These are phyloP conservation scores for Arbutus unedo DNA, from an alignment of 148 eudicot genomes.

Conservation along the genomic window DNA sequence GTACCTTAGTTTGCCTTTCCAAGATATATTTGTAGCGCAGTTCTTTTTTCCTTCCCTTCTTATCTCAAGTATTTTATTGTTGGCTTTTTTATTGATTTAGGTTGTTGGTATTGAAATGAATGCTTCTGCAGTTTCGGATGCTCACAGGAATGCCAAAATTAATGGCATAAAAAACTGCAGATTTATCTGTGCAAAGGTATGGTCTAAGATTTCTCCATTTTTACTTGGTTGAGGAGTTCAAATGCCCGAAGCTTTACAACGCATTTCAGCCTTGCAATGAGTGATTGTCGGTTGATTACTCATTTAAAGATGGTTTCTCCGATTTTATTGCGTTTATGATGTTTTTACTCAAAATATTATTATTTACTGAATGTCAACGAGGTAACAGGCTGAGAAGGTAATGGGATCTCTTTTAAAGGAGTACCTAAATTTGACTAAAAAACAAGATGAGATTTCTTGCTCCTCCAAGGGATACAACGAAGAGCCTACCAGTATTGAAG, in stretches of 20 bases:
- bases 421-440: slow-evolving; percentile 39
- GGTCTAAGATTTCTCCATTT: slow-evolving; percentile 10
- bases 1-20: not conserved
- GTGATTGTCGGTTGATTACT: not conserved
- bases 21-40: not conserved
- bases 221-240: not conserved
- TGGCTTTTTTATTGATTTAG: slow-evolving; percentile 34
- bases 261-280: not conserved
- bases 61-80: not conserved
- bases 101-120: slow-evolving; percentile 98
- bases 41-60: not conserved
- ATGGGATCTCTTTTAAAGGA: slow-evolving; percentile 76
- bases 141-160: slow-evolving; percentile 84
- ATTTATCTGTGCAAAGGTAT: slow-evolving; percentile 86
- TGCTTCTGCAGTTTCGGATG: slow-evolving; percentile 94
- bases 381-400: slow-evolving; percentile 73
- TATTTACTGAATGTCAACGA: slow-evolving; percentile 2
- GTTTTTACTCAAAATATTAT: not conserved
- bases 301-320: not conserved
- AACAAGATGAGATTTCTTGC: slow-evolving; percentile 36
- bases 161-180: slow-evolving; percentile 88
- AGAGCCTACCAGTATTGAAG: slow-evolving; percentile 29
- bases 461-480: slow-evolving; percentile 26
- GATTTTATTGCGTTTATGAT: not conserved
- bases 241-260: not conserved